Base-by-base conservation (phyloP, 129 eudicot species). In the Artemisia argyi region DNA sequence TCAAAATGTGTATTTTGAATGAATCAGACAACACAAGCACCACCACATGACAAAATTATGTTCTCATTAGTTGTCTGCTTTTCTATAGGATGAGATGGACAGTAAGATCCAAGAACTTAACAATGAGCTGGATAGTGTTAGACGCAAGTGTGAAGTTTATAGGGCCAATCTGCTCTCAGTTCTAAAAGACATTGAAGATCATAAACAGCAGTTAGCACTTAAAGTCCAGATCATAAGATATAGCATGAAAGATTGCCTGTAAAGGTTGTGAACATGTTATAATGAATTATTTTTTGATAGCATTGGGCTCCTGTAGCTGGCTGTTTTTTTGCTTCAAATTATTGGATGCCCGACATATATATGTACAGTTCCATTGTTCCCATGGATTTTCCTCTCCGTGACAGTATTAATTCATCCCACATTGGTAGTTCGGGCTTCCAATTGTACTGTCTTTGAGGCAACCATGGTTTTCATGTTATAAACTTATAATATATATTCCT, bases 61-160 rank as follows among this genome's bases (percentile, higher is more conserved):
- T 39, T 7, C 46, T 39, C 46, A 39, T 39, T 39, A 58, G 53
- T 76, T 76, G 68, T 68, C 39, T 78, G 83, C 69, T 76, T 67
- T 72, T 78, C 19, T 82, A 83, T 66, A 85, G 94, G 90, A 87
- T 65, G 89, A 88, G 62, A 85, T 77, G 88, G 88, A 80, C 68
- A 80, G 65, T 70, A 82, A 78, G 79, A 85, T 88, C 39, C 77
- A 53, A 7, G 76, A 88, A 68, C 81, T 88, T 61, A 80, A 72
- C 28, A 67, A 68, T 35, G 94, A 88, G 77, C 68, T 88, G 80
- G 84, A 85, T 16, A 58, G 48, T 20, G 88, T 82, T 26, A 84
- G 79, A 20, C 77, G 78, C 30, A 84, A 71, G 44, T 84, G 87
- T 82, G 90, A 85, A 75, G 85, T 80, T 72, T 88, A 88, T 78